Percentiles rank a stretch among this genome's conserved stretches.
These are phyloP conservation scores for Diutina neorugosa DNA, from an alignment of 1,139 yeast genomes.

Conservation along the genomic window DNA sequence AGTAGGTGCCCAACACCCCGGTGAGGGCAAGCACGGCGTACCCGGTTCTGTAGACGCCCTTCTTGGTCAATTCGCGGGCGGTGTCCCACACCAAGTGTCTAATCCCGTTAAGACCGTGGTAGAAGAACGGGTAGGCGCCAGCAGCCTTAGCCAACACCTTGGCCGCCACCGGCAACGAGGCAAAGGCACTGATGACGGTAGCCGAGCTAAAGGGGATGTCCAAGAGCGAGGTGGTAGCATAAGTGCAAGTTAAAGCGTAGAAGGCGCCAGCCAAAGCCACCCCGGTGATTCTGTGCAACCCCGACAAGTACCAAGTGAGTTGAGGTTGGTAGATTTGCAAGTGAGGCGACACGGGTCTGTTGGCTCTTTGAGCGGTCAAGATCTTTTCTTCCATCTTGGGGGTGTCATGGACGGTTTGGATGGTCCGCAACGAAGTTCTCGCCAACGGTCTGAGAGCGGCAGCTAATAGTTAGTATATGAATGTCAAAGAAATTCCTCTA, in stretches of 20 bases:
- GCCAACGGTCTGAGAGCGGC: constrained; percentile 3
- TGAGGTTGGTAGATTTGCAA: constrained; percentile 83
- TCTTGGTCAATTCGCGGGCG: constrained; percentile 63
- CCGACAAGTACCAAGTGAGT: constrained; percentile 70
- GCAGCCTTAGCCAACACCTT: constrained; percentile 58
- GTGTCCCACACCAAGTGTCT: constrained; percentile 93
- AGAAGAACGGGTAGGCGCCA: constrained; percentile 75
- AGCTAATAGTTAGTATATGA: background rate
- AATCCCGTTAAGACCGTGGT: constrained; percentile 75
- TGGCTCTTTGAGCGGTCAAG: constrained; percentile 68
- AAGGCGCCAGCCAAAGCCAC: constrained; percentile 68
- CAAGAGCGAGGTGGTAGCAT: constrained; percentile 57
- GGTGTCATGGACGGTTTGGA: constrained; percentile 43
- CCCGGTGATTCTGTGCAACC: constrained; percentile 82
- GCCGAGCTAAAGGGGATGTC: constrained; percentile 57
- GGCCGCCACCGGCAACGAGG: constrained; percentile 45
- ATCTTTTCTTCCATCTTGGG: constrained; percentile 55
- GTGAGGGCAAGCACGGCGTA: constrained; percentile 69
- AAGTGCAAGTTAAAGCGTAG: constrained; percentile 65
- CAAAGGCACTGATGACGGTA: constrained; percentile 42
- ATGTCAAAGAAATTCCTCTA: too few species aligned
- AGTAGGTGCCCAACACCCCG: constrained; percentile 50
- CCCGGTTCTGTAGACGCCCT: constrained; percentile 90
- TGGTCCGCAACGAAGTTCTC: constrained; percentile 2
- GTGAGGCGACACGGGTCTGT: constrained; percentile 90